phyloP scores from a whole-genome alignment of 805 yeast species.

The Tetrapisispora pingtungensis region DNA sequence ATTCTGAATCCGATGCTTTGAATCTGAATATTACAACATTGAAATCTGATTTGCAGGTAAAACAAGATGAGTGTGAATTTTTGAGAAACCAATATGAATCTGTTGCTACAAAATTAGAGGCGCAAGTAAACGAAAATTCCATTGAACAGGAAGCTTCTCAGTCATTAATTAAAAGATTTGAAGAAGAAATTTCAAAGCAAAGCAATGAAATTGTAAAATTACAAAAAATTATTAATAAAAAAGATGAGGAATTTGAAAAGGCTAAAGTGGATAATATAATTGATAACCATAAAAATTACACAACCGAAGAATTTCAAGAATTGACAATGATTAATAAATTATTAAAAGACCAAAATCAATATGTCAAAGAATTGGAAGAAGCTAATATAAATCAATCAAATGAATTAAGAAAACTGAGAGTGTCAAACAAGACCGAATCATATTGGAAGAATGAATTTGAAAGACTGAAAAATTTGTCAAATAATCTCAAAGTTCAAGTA shows the following conservation, averaged over 20 bases:
- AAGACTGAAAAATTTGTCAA: constrained; percentile 31
- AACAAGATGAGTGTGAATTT: constrained; percentile 28
- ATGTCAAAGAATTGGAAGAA: constrained; percentile 40
- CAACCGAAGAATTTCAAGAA: constrained; percentile 29
- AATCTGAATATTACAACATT: constrained; percentile 27
- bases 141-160: constrained; percentile 14
- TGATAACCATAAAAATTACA: constrained; percentile 26
- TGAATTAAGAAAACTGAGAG: constrained; percentile 39
- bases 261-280: constrained; percentile 27
- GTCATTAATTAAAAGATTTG: constrained; percentile 15
- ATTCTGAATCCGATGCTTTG: constrained; percentile 14
- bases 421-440: constrained; percentile 13
- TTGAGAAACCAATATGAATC: constrained; percentile 29
- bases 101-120: constrained; percentile 8
- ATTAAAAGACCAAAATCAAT: constrained; percentile 35
- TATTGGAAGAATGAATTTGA: constrained; percentile 24
- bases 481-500: constrained; percentile 35
- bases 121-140: constrained; percentile 10
- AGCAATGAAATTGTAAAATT: constrained; percentile 15
- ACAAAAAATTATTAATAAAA: constrained; percentile 13
- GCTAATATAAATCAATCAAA: constrained; percentile 44
- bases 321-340: constrained; percentile 27
- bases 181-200: constrained; percentile 18
- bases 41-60: constrained; percentile 26
- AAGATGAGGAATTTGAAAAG: constrained; percentile 22